phyloP scores from a whole-genome alignment of 2,329 filamentous ascomycete genomes.

The Dichotomopilus funicola region DNA sequence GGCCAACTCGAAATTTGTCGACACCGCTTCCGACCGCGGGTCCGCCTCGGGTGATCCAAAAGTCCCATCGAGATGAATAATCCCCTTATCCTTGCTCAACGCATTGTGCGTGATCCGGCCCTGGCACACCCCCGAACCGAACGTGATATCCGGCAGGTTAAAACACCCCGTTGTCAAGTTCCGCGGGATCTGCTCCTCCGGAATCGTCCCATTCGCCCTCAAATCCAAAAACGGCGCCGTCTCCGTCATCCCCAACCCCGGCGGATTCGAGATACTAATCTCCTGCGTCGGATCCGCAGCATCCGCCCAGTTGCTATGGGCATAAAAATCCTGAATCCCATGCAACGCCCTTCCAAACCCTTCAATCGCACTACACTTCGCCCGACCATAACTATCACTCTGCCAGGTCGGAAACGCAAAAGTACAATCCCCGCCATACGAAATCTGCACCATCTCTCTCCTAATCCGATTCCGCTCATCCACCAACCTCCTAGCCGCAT shows the following conservation, averaged over 20 bases:
- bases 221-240: slow-evolving; percentile 21
- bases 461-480: slow-evolving; percentile 17
- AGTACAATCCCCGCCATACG: slow-evolving; percentile 17
- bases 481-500: slow-evolving; percentile 10
- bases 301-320: slow-evolving; percentile 24
- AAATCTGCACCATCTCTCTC: slow-evolving; percentile 16
- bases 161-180: slow-evolving; percentile 23
- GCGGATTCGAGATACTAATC: slow-evolving; percentile 20
- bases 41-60: slow-evolving; percentile 15
- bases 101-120: slow-evolving; percentile 20
- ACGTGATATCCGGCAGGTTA: slow-evolving; percentile 15
- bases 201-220: slow-evolving; percentile 13
- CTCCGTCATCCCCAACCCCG: slow-evolving; percentile 16
- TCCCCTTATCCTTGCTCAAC: slow-evolving; percentile 20
- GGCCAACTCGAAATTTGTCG: slow-evolving; percentile 18
- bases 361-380: slow-evolving; percentile 21
- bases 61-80: slow-evolving; percentile 19
- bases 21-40: slow-evolving; percentile 12
- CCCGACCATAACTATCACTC: slow-evolving; percentile 12
- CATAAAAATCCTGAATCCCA: slow-evolving; percentile 23
- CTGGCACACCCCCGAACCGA: slow-evolving; percentile 15
- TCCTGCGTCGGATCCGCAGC: slow-evolving; percentile 12
- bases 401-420: slow-evolving; percentile 20
- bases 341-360: slow-evolving; percentile 19
- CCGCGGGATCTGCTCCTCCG: slow-evolving; percentile 13